Conservation (phyloP, 441 rosid species). For the Eugenia klotzschiana region DNA sequence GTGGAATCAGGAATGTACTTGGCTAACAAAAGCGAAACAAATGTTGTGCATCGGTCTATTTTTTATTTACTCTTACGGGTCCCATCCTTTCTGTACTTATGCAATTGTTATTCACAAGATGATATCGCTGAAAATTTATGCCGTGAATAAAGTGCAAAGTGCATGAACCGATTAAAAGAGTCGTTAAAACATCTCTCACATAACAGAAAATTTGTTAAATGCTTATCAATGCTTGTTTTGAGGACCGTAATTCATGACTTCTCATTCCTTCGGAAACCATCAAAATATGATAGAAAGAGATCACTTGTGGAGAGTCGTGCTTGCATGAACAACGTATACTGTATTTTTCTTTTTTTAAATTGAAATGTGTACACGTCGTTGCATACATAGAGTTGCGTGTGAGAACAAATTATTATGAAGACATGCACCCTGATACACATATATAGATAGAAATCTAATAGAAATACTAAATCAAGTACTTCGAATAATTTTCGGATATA, state of each 20-base stretch:
- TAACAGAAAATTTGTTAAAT: too few relatives aligned
- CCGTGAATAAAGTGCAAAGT: background rate
- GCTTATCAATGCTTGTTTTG: too few relatives aligned
- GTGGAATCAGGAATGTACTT: background rate
- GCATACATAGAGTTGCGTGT: rapidly evolving
- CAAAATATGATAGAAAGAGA: too few relatives aligned
- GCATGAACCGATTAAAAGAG: background rate
- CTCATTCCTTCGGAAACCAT: too few relatives aligned
- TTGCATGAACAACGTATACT: too few relatives aligned
- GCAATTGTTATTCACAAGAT: background rate
- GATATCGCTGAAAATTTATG: background rate
- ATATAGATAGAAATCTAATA: background rate
- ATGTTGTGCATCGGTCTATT: background rate
- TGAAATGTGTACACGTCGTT: background rate
- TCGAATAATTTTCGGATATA: background rate
- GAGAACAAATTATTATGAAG: background rate
- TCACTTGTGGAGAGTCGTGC: too few relatives aligned
- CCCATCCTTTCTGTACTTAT: background rate
- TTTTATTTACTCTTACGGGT: background rate
- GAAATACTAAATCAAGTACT: too few relatives aligned
- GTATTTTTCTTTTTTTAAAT: background rate
- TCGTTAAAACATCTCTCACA: too few relatives aligned
- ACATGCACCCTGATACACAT: background rate
- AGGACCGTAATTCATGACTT: too few relatives aligned
- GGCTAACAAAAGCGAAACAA: background rate